Percentiles rank a stretch among this genome's conserved stretches.
Conservation (phyloP, 495 filamentous ascomycete genomes). For the Parmelia sp. region DNA sequence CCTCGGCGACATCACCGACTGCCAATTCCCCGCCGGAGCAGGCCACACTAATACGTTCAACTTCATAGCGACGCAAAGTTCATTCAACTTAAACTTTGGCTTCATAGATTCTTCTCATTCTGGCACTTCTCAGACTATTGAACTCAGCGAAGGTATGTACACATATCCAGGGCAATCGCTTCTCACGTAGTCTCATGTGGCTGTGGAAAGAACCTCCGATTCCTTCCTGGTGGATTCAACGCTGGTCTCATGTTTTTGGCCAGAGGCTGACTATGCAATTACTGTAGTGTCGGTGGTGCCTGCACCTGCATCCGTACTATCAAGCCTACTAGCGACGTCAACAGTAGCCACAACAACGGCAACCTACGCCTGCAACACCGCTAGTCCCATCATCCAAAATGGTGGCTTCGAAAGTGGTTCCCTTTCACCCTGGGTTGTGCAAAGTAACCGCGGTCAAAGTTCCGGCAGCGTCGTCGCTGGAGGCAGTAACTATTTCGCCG, state of each 20-base stretch:
- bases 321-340: neutral
- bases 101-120: neutral
- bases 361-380: neutral
- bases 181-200: neutral
- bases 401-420: constrained; percentile 1
- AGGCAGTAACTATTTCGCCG: neutral
- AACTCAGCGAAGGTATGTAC: neutral
- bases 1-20: neutral
- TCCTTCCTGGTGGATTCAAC: neutral
- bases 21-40: neutral
- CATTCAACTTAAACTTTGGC: neutral
- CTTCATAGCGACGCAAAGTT: neutral
- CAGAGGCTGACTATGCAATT: neutral
- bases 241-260: neutral
- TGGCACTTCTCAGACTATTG: neutral
- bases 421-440: neutral
- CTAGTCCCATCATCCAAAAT: neutral
- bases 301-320: neutral
- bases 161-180: neutral
- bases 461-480: neutral
- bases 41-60: neutral
- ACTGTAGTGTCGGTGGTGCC: neutral
- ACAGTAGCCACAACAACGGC: neutral
- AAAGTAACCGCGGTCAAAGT: neutral
- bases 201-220: neutral